Conservation (phyloP, 768 basidiomycete genomes). For the Russula abietina region DNA sequence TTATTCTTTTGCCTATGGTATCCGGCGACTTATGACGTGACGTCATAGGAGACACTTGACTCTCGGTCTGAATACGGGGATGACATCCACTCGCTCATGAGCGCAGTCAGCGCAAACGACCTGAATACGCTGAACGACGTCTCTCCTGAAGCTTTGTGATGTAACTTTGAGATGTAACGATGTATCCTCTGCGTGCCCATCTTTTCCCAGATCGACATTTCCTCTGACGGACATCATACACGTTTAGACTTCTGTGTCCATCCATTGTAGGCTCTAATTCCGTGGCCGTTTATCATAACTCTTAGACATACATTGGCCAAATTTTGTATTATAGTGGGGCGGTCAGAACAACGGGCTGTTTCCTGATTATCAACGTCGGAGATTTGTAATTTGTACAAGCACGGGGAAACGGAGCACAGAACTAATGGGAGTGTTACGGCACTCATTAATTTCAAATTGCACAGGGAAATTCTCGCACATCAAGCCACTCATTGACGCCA, state of each 20-base stretch:
- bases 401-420: not conserved
- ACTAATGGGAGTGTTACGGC: no score
- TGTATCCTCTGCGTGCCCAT: conserved; percentile 15
- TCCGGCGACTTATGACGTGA: conserved; percentile 9
- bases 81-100: conserved; percentile 56
- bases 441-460: no score
- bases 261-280: not conserved
- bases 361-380: not conserved
- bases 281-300: not conserved
- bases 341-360: not conserved
- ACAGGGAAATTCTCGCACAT: no score
- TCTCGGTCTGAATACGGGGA: conserved; percentile 69
- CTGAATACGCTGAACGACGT: conserved; percentile 57
- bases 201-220: not conserved
- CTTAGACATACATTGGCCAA: conserved; percentile 4
- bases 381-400: not conserved
- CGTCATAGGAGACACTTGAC: conserved; percentile 63
- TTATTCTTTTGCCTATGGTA: conserved; percentile 20
- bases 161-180: not conserved
- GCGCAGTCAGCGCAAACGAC: conserved; percentile 53
- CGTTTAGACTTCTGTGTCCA: not conserved
- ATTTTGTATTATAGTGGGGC: no score
- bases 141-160: conserved; percentile 63
- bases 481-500: no score
- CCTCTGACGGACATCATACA: not conserved